Base-by-base conservation (phyloP, 2,329 filamentous ascomycete genomes). In the Epicoccum sorghinum region DNA sequence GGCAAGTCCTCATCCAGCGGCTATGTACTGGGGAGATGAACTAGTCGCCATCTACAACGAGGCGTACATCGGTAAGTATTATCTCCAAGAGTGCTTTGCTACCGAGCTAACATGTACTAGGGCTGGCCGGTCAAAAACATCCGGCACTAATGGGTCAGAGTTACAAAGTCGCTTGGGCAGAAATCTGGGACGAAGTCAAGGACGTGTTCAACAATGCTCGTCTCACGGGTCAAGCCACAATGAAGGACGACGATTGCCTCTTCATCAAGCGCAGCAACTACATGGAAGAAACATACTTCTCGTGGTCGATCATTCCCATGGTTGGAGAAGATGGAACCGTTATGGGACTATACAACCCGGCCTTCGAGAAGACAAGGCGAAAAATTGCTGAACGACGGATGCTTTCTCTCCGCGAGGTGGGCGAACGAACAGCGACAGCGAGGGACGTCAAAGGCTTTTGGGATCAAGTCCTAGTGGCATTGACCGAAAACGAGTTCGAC, bases 211-310 rank as follows among this genome's bases (percentile, higher is more conserved):
- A 82, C 14, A 85, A 79, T 56, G 90, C 90, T 0, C 84, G 82
- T 71, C 74, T 83, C 35, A 88, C 86, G 4, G 91, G 90, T 0
- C 87, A 92, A 75, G 88, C 90, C 0, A 91, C 87, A 0, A 90
- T 93, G 88, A 93, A 92, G 71, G 87, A 93, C 60, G 90, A 95
- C 64, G 89, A 93, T 59, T 86, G 85, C 52, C 78, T 93, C 1
- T 91, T 92, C 65, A 82, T 95, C 29, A 79, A 82, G 41, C 84
- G 90, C 7, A 84, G 85, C 58, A 84, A 86, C 1, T 91, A 84
- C 57, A 74, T 91, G 1, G 89, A 96, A 72, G 90, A 95, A 68
- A 86, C 89, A 0, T 93, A 90, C 68, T 93, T 93, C 70, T 90
- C 88, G 10, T 93, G 89, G 89, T 89, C 86, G 1, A 86, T 93